Base-by-base conservation (phyloP, 352 stramenopile genomes). In the Globisporangium irregulare region DNA sequence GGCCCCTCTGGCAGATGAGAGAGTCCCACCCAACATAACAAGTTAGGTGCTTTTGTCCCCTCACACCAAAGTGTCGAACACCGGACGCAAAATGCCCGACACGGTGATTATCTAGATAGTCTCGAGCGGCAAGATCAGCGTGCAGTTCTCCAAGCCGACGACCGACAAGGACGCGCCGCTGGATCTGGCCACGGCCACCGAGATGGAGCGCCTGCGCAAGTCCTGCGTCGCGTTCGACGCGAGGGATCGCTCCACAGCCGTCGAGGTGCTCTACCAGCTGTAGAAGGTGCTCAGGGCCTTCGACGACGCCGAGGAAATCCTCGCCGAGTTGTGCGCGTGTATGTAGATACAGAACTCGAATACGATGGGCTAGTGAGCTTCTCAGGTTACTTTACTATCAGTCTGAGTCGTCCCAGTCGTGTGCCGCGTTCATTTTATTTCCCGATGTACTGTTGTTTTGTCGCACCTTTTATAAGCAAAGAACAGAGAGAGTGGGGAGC, bases 71-170 rank as follows among this genome's bases (percentile, higher is more conserved):
- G 76, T 75, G 41, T 78, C 74, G 51, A 58, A 58, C 18, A 50
- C 68, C n/a, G 73, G 72, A 48, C 68, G 73, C 6, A 80, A 81
- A 56, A 66, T 81, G 67, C 69, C 78, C 10, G 78, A 85, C 51
- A 82, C 77, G 12, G 79, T 75, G 5, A 78, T 89, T 27, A 61
- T 89, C 6, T 79, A 87, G 67, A 57, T 86, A 14, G 75, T 86
- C 9, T 70, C 78, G 0, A 77, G 81, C 27, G 81, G 79, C 15
- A 80, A 78, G 66, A 29, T 89, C 65, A 69, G 64, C 10, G 67
- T 84, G 3, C 64, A 79, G 60, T 84, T 87, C 43, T 81, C 78
- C 1, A 66, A 73, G 60, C 65, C 72, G 18, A 58, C 12, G 14
- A 48, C 18, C 38, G 38, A 81, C 10, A 69, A 80, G 25, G 57